phyloP scores from a whole-genome alignment of 768 basidiomycete species.

The Hydnomerulius pinastri region DNA sequence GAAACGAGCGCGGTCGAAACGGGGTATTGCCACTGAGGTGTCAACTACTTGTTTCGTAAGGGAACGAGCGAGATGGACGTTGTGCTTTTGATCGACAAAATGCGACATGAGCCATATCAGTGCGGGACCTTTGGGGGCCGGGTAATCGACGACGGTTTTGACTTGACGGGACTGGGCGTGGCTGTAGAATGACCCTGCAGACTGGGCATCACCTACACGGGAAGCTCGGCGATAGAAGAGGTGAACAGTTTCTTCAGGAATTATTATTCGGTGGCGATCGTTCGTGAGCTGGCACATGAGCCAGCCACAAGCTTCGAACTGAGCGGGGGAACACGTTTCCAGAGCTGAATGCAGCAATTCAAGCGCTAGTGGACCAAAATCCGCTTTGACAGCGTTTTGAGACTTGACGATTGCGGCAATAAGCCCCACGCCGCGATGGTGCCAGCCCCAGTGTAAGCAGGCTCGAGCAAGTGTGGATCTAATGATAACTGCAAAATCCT shows the following conservation, averaged over 20 bases:
- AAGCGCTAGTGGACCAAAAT: constrained; percentile 38
- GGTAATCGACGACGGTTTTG: constrained; percentile 40
- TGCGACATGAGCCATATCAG: constrained; percentile 56
- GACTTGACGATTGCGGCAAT: constrained; percentile 33
- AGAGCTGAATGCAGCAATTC: constrained; percentile 47
- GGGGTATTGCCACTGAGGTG: constrained; percentile 41
- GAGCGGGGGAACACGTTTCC: constrained; percentile 34
- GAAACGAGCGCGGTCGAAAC: constrained; percentile 48
- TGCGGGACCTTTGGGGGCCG: constrained; percentile 47
- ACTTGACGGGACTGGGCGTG: constrained; percentile 41
- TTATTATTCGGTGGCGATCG: constrained; percentile 26
- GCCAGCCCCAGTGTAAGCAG: constrained; percentile 58
- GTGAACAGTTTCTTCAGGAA: constrained; percentile 47
- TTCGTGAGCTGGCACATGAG: constrained; percentile 45
- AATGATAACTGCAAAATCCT: constrained; percentile 50
- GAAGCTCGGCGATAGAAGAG: constrained; percentile 48
- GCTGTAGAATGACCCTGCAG: constrained; percentile 48
- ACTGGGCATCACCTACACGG: constrained; percentile 25
- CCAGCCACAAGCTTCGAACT: constrained; percentile 41
- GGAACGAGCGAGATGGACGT: constrained; percentile 47
- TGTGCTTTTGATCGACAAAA: constrained; percentile 39
- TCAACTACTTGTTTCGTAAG: constrained; percentile 53
- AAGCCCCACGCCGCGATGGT: constrained; percentile 41
- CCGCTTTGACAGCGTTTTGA: constrained; percentile 20
- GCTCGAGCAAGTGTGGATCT: constrained; percentile 51